These are phyloP conservation scores for Gossypioides kirkii DNA, from an alignment of 345 rosid genomes.

Conservation along the genomic window DNA sequence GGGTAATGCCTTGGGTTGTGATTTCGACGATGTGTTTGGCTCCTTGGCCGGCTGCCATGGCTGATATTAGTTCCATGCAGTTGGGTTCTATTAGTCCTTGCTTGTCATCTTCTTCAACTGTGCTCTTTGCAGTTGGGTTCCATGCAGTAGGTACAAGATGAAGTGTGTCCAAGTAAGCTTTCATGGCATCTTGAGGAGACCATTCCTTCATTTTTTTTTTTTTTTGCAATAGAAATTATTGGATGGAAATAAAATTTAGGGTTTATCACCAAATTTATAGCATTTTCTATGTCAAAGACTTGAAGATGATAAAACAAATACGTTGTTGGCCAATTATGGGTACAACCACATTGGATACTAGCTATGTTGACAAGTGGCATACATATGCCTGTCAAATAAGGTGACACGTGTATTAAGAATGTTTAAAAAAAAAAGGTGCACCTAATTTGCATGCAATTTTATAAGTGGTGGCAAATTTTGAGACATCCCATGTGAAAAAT, in stretches of 20 bases:
- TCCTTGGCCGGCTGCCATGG: constrained; percentile 12
- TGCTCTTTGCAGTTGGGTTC: neutral
- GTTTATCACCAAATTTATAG: neutral
- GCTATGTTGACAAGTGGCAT: neutral
- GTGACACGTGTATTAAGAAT: constrained; percentile 5
- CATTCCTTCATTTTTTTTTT: constrained; percentile 2
- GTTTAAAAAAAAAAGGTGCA: neutral
- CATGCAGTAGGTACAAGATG: neutral
- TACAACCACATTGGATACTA: neutral
- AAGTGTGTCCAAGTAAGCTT: constrained; percentile 17
- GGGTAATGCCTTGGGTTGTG: constrained; percentile 12
- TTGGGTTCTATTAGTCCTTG: neutral
- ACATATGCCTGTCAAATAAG: neutral
- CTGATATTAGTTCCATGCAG: constrained; percentile 13
- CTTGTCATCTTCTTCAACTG: neutral
- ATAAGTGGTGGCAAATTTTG: constrained; percentile 2
- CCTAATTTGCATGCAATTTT: constrained; percentile 1
- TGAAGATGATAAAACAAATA: neutral
- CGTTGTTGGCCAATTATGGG: neutral
- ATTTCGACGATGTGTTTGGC: constrained; percentile 5
- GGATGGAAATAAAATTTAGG: neutral
- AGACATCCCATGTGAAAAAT: neutral
- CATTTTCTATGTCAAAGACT: neutral
- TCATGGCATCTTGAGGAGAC: constrained; percentile 18
- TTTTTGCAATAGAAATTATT: neutral